Conservation (phyloP, 441 rosid genomes). For the Viola pubescens region DNA sequence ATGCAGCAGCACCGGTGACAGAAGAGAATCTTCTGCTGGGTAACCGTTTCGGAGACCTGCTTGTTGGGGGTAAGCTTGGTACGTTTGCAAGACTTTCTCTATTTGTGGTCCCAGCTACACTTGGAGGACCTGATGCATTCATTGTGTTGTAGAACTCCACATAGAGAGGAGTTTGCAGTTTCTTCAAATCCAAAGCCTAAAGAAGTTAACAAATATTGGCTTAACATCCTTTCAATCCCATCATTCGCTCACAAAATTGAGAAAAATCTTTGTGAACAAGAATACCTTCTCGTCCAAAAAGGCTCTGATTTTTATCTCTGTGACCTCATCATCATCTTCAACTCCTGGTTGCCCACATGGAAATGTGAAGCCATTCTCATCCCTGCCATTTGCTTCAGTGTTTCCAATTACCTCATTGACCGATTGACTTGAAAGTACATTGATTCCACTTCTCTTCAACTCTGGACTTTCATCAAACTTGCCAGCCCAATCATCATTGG, state of each 20-base stretch:
- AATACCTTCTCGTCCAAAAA: slow-evolving; percentile 88
- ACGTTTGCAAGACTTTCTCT: slow-evolving; percentile 36
- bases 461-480: slow-evolving; percentile 43
- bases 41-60: slow-evolving; percentile 68
- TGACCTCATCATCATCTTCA: slow-evolving; percentile 88
- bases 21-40: slow-evolving; percentile 77
- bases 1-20: slow-evolving; percentile 32
- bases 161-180: slow-evolving; percentile 81
- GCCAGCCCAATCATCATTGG: slow-evolving; percentile 44
- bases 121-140: slow-evolving; percentile 45
- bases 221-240: neutral
- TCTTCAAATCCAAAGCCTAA: slow-evolving; percentile 86
- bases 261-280: neutral
- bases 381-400: slow-evolving; percentile 31
- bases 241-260: neutral
- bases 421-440: slow-evolving; percentile 33
- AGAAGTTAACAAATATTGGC: slow-evolving; percentile 10
- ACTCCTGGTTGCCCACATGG: slow-evolving; percentile 40
- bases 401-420: slow-evolving; percentile 23
- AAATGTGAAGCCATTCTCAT: slow-evolving; percentile 32
- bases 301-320: slow-evolving; percentile 86
- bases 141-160: slow-evolving; percentile 77
- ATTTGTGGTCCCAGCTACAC: slow-evolving; percentile 25
- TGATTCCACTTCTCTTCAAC: slow-evolving; percentile 27
- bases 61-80: slow-evolving; percentile 59